Evolutionary conservation across 129 eudicot species (phyloP), one percentile per base, ranked within the genome.

Genomic region (Helianthus annuus): DNA sequence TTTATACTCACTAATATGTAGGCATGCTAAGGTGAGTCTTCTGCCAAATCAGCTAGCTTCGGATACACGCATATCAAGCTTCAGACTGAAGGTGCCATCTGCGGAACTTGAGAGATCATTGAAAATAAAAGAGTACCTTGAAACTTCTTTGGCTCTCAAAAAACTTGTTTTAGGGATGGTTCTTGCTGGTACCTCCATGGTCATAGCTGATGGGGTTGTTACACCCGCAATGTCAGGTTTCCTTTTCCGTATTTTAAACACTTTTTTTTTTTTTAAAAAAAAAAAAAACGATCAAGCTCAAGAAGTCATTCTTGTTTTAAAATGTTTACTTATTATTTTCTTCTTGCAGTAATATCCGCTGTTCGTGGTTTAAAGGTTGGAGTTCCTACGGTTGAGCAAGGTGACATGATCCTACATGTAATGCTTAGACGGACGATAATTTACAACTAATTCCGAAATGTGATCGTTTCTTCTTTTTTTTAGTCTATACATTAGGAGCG

Each of bases 181-280:
- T 68, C 97, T 94, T 65, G 97, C 91, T 58, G 98, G 96, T 76
- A 90, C 98, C 53, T 87, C 98, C 39, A 90, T 94, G 98, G 96
- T 94, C 76, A 94, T 94, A 48, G 98, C 96, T 71, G 95, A 86
- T 77, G 98, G 97, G 58, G 93, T 94, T 69, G 97, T 94, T 68
- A 94, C 98, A 32, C 98, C 98, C 46, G 97, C 93, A 63, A 90
- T 94, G 96, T 94, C 98, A 90, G 98, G 98, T 93, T 46, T 39
- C 55, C 13, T 49, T 52, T 66, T 5, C 51, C 38, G 34, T 52
- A 14, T 4, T 4, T 46, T 3, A 27, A 27, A 48, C 12, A 10
- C 45, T 32, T 17, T 73, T 22, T n/a, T 56, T 55, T 67, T 29
- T n/a, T n/a, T n/a, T n/a, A n/a, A n/a, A n/a, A n/a, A n/a, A n/a